Conservation (phyloP, 2,329 filamentous ascomycete genomes). For the Corniculantispora saksenae region DNA sequence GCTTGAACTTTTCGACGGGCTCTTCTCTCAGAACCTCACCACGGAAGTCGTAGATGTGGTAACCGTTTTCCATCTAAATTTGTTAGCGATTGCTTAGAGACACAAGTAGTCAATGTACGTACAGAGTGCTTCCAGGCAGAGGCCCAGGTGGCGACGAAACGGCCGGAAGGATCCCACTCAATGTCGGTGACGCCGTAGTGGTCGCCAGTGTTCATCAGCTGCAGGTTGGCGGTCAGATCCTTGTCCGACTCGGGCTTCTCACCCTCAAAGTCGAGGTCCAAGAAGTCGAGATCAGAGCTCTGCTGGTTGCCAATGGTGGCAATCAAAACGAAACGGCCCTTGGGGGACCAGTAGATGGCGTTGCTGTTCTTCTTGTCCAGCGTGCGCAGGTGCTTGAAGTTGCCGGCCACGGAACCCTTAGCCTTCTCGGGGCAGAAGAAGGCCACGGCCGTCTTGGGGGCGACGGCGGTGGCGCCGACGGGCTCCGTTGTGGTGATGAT, state of each 20-base stretch:
- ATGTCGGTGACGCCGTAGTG: constrained; percentile 98
- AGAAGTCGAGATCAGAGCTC: constrained; percentile 95
- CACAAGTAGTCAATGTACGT: constrained; percentile 43
- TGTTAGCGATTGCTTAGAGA: constrained; percentile 19
- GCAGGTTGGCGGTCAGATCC: constrained; percentile 90
- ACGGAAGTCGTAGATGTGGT: constrained; percentile 96
- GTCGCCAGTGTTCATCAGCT: constrained; percentile 89
- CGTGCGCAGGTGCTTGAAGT: constrained; percentile 94
- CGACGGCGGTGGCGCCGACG: constrained; percentile 73
- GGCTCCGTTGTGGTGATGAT: constrained; percentile 93
- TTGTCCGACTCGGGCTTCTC: constrained; percentile 93
- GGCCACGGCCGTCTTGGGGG: constrained; percentile 89
- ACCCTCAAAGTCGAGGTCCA: constrained; percentile 95
- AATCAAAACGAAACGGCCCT: constrained; percentile 90
- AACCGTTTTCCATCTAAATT: constrained; percentile 93
- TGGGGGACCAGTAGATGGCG: constrained; percentile 98
- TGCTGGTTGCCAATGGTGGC: constrained; percentile 91
- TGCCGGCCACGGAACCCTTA: constrained; percentile 78
- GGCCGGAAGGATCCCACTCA: constrained; percentile 95
- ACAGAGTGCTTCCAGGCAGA: constrained; percentile 95
- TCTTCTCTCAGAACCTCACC: constrained; percentile 88
- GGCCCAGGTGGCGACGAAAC: constrained; percentile 90
- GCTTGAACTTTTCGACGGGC: constrained; percentile 95
- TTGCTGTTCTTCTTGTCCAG: constrained; percentile 99
- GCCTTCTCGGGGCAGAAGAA: constrained; percentile 97